phyloP scores from a whole-genome alignment of 1,284 basidiomycete genomes.

The Pholiota adiposa region DNA sequence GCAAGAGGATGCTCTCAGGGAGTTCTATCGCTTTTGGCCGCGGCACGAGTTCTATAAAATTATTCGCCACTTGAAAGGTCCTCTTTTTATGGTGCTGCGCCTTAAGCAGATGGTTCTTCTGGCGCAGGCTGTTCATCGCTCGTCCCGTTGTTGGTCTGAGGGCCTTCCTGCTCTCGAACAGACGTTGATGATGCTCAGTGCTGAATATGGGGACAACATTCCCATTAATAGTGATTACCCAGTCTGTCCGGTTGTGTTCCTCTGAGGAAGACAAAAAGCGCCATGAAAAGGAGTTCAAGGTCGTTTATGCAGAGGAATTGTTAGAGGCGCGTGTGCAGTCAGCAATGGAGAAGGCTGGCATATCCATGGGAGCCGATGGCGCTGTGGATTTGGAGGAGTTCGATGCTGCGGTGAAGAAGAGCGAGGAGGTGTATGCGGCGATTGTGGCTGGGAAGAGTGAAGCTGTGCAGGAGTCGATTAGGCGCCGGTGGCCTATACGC shows the following conservation, averaged over 20 bases:
- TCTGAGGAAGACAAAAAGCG: background rate
- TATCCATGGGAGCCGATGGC: background rate
- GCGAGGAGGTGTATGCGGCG: background rate
- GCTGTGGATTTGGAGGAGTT: background rate
- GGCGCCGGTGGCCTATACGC: background rate
- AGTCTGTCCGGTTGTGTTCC: background rate
- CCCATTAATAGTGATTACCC: background rate
- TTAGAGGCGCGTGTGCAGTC: background rate
- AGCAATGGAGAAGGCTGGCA: background rate
- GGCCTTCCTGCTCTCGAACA: constrained; percentile 1
- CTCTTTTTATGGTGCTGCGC: background rate
- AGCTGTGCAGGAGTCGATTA: background rate
- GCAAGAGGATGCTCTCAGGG: background rate
- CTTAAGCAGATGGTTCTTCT: background rate
- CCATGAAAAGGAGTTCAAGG: too few species aligned
- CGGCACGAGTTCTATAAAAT: background rate
- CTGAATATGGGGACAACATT: background rate
- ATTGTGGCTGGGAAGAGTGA: background rate
- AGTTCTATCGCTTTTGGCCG: background rate
- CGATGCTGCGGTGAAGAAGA: background rate
- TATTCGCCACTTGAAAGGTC: background rate
- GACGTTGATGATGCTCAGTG: background rate
- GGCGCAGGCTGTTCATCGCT: background rate
- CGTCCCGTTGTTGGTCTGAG: constrained; percentile 4
- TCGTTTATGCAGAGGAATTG: background rate